Conservation (phyloP, 305 asterid genomes). For the Solanum hybrid region DNA sequence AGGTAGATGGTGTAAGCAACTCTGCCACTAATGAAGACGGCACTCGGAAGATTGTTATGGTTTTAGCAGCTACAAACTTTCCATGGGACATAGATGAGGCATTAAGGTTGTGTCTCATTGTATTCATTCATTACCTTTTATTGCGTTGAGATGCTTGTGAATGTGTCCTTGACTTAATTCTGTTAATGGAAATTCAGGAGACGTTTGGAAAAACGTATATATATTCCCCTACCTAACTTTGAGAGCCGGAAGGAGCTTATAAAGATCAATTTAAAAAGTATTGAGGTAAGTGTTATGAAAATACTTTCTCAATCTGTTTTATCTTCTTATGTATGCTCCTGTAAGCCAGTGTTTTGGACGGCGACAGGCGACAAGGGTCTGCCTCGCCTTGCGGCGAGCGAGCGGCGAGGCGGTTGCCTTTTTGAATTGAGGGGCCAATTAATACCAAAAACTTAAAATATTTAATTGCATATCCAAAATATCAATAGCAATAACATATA, state of each 20-base stretch:
- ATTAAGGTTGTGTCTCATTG: conserved; percentile 44
- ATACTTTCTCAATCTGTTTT: not conserved
- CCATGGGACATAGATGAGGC: conserved; percentile 99
- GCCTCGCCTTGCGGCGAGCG: not conserved
- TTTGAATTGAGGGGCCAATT: not conserved
- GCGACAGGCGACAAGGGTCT: not conserved
- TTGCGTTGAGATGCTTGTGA: conserved; percentile 1
- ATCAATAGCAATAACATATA: not conserved
- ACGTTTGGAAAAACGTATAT: conserved; percentile 10
- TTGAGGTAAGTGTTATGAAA: conserved; percentile 48
- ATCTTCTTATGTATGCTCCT: not conserved
- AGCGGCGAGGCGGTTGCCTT: not conserved
- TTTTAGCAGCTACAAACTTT: conserved; percentile 98
- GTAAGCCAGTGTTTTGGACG: not conserved
- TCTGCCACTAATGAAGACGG: conserved; percentile 71
- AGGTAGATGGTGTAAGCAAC: conserved; percentile 94
- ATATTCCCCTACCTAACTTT: conserved; percentile 85
- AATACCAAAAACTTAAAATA: not conserved
- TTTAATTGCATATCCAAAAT: not conserved
- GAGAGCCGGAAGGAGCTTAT: conserved; percentile 91
- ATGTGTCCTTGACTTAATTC: not conserved
- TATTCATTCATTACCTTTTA: not conserved
- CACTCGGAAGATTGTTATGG: conserved; percentile 69
- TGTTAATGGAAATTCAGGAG: conserved; percentile 2
- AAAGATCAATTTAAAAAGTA: conserved; percentile 72